Evolutionary conservation across 2,329 filamentous ascomycete genomes (phyloP), one percentile per base, ranked within the genome.

Genomic region (Trichoderma sp.): DNA sequence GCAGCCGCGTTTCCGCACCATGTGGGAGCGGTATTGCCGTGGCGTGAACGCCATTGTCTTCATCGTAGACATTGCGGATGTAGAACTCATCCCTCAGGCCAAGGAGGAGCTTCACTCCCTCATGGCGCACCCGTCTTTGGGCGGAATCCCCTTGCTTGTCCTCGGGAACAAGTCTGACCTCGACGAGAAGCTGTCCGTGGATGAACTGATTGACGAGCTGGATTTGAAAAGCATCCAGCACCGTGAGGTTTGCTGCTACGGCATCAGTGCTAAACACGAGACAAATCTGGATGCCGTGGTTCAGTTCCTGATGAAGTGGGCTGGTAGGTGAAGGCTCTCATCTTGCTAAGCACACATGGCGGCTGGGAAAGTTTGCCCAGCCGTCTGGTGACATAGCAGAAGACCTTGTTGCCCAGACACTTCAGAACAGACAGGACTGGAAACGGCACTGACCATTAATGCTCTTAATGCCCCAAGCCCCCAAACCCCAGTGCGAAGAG

Each of bases 21-120:
- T 99, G 96, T 99, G 96, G 96, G 96, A 99, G 85, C 88, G 96
- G 77, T 99, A 99, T 81, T 98, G 96, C 82, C 93, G 94, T 72
- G 96, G 94, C 64, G 96, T 98, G 74, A 97, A 97, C 82, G 95
- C 95, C 75, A 97, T 99, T 75, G 92, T 99, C 73, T 99, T 97
- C 82, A 97, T 99, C 79, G 94, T 98, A 77, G 96, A 99, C 80
- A 96, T 96, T 73, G 94, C 95, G 74, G 96, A 99, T 81, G 86
- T 87, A 72, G 88, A 89, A 65, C 88, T 93, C 69, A 86, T 98
- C 70, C 91, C 93, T 10, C 88, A 93, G 71, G 96, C 96, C 63
- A 92, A 91, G 76, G 94, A 98, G 74, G 96, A 98, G 81, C 89
- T 99, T 69, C 96, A 97, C 81, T 87, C 92, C 47, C 86, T 99